Percentiles rank a stretch among this genome's conserved stretches.
Evolutionary conservation across 2,329 filamentous ascomycete genomes (phyloP).

Genomic region (Epichloe brachyelytri): DNA sequence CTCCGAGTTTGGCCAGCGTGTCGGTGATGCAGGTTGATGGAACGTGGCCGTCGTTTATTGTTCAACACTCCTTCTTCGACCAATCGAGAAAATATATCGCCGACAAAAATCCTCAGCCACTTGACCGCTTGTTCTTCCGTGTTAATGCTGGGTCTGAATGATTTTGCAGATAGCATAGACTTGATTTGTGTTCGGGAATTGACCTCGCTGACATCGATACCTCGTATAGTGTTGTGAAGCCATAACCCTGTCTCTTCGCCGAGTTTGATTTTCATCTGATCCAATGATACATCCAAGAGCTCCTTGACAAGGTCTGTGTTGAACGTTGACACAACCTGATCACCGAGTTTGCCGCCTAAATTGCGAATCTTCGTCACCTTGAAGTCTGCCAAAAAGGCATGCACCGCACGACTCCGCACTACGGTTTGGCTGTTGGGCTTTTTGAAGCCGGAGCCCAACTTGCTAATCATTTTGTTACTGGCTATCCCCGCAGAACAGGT

Average conservation of each 20-base stretch:
- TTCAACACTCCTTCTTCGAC: constrained; percentile 85
- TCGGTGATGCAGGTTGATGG: constrained; percentile 73
- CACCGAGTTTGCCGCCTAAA: constrained; percentile 87
- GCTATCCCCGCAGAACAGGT: constrained; percentile 87
- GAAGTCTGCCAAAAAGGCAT: constrained; percentile 67
- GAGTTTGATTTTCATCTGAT: constrained; percentile 64
- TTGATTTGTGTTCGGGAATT: constrained; percentile 89
- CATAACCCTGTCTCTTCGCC: constrained; percentile 76
- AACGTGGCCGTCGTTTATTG: constrained; percentile 74
- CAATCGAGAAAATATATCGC: constrained; percentile 80
- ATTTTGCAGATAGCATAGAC: constrained; percentile 93
- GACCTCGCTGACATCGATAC: constrained; percentile 77
- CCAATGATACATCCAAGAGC: constrained; percentile 56
- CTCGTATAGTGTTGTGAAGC: constrained; percentile 75
- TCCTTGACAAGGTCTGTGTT: constrained; percentile 69
- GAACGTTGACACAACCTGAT: constrained; percentile 71
- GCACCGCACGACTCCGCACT: constrained; percentile 72
- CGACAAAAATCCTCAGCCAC: constrained; percentile 84
- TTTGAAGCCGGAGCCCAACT: constrained; percentile 79
- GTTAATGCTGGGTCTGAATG: constrained; percentile 75
- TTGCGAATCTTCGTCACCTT: constrained; percentile 94
- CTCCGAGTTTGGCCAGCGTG: constrained; percentile 63
- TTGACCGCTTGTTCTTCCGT: constrained; percentile 62
- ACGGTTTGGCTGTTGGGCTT: constrained; percentile 93
- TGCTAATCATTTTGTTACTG: constrained; percentile 88